A percentile compares a stretch with the other conserved stretches of the same genome.
Conservation (phyloP, 2,329 filamentous ascomycete genomes). For the Aulographum hederae region DNA sequence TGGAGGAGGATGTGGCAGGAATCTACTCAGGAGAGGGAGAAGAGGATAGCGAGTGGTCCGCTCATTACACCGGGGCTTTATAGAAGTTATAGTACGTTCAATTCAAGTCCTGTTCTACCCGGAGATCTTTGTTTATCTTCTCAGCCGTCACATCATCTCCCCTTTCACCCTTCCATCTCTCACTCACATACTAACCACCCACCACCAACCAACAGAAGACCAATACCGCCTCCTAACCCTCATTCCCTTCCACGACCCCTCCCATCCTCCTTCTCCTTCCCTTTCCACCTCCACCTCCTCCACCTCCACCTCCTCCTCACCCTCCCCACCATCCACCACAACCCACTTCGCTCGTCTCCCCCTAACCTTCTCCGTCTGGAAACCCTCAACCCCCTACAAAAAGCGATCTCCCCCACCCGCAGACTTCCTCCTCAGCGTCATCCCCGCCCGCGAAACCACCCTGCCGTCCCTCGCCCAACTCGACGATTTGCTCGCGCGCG, state of each 20-base stretch:
- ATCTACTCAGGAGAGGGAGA: too few relatives aligned
- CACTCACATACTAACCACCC: not conserved
- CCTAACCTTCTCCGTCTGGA: conserved; percentile 70
- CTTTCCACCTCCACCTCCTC: conserved; percentile 10
- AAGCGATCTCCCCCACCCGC: conserved; percentile 64
- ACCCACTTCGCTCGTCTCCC: conserved; percentile 39
- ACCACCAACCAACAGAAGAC: conserved; percentile 17
- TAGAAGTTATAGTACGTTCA: conserved; percentile 28
- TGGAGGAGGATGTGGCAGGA: too few relatives aligned
- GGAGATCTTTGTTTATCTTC: too few relatives aligned
- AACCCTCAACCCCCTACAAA: conserved; percentile 49
- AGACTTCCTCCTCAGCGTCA: conserved; percentile 70
- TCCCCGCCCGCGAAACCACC: conserved; percentile 36
- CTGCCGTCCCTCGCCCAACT: conserved; percentile 31
- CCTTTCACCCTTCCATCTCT: too few relatives aligned
- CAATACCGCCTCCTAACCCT: conserved; percentile 64
- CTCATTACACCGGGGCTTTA: conserved; percentile 34
- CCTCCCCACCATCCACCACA: too few relatives aligned
- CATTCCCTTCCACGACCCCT: conserved; percentile 51
- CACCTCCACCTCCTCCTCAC: too few relatives aligned
- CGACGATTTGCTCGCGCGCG: conserved; percentile 49
- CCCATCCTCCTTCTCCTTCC: conserved; percentile 15
- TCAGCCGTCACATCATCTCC: too few relatives aligned
- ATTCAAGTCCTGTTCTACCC: too few relatives aligned
- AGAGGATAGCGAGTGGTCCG: conserved; percentile 18